Conservation (phyloP, 2,329 filamentous ascomycete genomes). For the Aspergillus sp. region DNA sequence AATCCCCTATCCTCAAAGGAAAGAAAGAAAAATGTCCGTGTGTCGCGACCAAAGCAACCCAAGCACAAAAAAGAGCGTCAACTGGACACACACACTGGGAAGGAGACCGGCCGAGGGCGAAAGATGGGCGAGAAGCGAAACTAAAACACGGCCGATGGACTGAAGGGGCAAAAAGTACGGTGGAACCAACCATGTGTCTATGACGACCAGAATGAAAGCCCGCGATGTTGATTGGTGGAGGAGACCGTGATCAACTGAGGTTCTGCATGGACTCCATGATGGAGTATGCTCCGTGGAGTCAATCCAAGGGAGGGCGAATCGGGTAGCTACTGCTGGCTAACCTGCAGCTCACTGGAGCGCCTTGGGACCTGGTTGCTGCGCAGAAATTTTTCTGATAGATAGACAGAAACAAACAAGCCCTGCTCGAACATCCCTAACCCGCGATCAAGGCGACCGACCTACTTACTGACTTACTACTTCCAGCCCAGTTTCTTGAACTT, state of each 20-base stretch:
- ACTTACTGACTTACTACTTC: too few species aligned
- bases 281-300: slow-evolving; percentile 12
- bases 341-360: slow-evolving; percentile 2
- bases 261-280: slow-evolving; percentile 25
- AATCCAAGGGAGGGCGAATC: slow-evolving; percentile 21
- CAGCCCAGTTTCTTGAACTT: neutral
- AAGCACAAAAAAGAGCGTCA: neutral
- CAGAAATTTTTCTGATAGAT: slow-evolving; percentile 15
- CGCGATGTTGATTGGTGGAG: slow-evolving; percentile 17
- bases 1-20: neutral
- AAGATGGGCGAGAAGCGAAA: neutral
- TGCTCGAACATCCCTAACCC: neutral
- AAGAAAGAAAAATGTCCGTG: neutral
- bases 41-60: neutral
- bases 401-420: slow-evolving; percentile 19
- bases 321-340: slow-evolving; percentile 16
- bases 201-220: slow-evolving; percentile 21
- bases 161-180: slow-evolving; percentile 24
- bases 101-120: slow-evolving; percentile 5
- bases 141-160: slow-evolving; percentile 9
- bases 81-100: neutral
- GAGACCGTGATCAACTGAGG: slow-evolving; percentile 24
- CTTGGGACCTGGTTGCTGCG: slow-evolving; percentile 21
- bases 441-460: neutral
- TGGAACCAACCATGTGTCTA: slow-evolving; percentile 28